Percentiles rank a stretch among this genome's conserved stretches.
Evolutionary conservation across 345 rosid genomes (phyloP).

Genomic region (Fremontodendron californicum): DNA sequence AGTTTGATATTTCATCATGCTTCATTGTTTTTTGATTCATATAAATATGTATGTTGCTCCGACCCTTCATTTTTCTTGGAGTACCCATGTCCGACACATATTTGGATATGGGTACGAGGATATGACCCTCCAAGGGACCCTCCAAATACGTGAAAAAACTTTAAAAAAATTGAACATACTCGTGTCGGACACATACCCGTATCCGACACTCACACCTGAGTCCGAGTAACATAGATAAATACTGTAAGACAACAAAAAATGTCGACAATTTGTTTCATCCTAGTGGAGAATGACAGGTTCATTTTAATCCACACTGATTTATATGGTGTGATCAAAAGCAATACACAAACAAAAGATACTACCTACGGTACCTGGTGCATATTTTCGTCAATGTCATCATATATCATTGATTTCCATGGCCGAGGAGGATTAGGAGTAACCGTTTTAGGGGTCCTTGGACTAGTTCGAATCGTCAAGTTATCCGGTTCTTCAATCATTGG

Average conservation of each 20-base stretch:
- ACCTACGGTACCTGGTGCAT: conserved; percentile 30
- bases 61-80: too few species aligned
- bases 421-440: conserved; percentile 59
- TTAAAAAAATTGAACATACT: too few species aligned
- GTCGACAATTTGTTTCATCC: not conserved
- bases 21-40: not conserved
- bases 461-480: conserved; percentile 31
- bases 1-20: not conserved
- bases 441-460: conserved; percentile 69
- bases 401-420: conserved; percentile 13
- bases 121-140: too few species aligned
- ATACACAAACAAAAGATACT: not conserved
- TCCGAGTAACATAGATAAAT: too few species aligned
- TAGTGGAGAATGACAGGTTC: not conserved
- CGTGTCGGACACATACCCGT: too few species aligned
- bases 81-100: too few species aligned
- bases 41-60: too few species aligned
- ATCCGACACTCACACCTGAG: too few species aligned
- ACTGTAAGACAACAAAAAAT: too few species aligned
- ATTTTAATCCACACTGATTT: not conserved
- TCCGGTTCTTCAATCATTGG: conserved; percentile 31
- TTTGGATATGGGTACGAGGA: too few species aligned
- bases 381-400: conserved; percentile 31
- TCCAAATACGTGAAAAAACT: too few species aligned
- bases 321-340: not conserved